Percentiles rank a stretch among this genome's conserved stretches.
Evolutionary conservation across 352 stramenopile species (phyloP).

Genomic region (Globisporangium middletonii): DNA sequence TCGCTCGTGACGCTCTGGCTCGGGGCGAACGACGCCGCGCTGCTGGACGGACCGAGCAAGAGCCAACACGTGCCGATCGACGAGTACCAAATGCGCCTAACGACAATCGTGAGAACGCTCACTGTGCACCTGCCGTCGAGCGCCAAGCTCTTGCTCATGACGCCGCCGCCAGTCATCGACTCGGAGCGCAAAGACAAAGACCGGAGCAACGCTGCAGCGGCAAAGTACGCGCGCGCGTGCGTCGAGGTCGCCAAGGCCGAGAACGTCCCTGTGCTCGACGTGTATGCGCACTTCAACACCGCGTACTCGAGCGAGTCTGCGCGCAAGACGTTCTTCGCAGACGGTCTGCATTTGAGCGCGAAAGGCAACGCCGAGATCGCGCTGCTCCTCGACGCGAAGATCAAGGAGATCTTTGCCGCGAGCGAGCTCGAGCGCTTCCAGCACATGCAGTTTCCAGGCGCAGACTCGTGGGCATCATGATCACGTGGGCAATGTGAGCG

Average conservation of each 20-base stretch:
- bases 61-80: conserved; percentile 43
- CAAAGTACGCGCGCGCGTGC: conserved; percentile 37
- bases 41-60: conserved; percentile 12
- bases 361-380: conserved; percentile 40
- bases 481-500: no score
- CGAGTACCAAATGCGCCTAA: conserved; percentile 37
- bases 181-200: conserved; percentile 23
- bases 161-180: conserved; percentile 47
- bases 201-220: conserved; percentile 29
- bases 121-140: conserved; percentile 12
- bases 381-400: conserved; percentile 27
- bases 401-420: conserved; percentile 13
- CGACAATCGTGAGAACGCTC: conserved; percentile 21
- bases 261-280: conserved; percentile 27
- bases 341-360: conserved; percentile 51
- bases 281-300: conserved; percentile 43
- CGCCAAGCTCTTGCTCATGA: conserved; percentile 44
- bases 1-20: conserved; percentile 54
- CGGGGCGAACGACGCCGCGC: conserved; percentile 57
- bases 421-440: conserved; percentile 25
- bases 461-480: not conserved
- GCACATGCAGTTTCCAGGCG: conserved; percentile 21
- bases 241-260: conserved; percentile 27
- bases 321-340: conserved; percentile 28
- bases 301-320: conserved; percentile 16